Conservation (phyloP, 1,284 basidiomycete genomes). For the Cryptococcus sp. region DNA sequence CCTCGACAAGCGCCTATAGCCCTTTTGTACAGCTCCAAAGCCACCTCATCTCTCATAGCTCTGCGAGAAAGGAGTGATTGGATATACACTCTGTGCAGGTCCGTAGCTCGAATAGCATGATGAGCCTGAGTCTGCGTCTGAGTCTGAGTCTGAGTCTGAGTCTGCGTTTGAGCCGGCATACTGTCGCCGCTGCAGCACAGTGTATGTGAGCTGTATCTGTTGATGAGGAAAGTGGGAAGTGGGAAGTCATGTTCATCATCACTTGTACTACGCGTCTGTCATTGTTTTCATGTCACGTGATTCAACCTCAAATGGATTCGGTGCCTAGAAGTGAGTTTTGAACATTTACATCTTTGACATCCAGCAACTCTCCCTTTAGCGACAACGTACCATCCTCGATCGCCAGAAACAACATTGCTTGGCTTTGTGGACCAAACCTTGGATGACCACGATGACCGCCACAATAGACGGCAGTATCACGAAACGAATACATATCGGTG, state of each 20-base stretch:
- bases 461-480: constrained; percentile 17
- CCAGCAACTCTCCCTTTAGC: no score
- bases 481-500: constrained; percentile 48
- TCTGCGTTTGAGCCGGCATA: not conserved
- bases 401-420: no score
- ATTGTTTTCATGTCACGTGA: constrained; percentile 4
- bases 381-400: no score
- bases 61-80: constrained; percentile 47
- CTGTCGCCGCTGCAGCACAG: not conserved
- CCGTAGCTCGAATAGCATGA: constrained; percentile 24
- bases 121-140: not conserved
- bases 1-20: constrained; percentile 31
- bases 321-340: constrained; percentile 10
- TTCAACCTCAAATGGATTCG: not conserved
- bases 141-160: not conserved
- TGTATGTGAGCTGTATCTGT: not conserved
- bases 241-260: not conserved
- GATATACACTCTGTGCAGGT: constrained; percentile 46
- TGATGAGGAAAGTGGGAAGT: not conserved
- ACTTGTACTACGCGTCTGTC: not conserved
- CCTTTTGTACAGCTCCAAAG: constrained; percentile 46
- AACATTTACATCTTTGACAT: no score
- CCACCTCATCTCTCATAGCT: constrained; percentile 35
- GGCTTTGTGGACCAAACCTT: no score
- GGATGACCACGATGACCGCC: constrained; percentile 6